Conservation (phyloP, 805 yeast species). For the Starmerella ratchasimensis region DNA sequence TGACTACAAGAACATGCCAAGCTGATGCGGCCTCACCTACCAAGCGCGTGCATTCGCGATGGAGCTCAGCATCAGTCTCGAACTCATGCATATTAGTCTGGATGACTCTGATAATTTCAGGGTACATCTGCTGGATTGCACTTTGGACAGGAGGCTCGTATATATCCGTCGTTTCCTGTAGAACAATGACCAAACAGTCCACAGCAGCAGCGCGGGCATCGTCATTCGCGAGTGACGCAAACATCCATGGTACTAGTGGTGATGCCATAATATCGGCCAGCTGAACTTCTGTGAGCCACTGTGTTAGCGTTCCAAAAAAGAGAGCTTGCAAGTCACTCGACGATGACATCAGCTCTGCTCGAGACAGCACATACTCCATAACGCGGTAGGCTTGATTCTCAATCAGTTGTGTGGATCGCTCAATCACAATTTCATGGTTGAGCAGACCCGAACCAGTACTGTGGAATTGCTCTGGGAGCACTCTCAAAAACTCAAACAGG, state of each 20-base stretch:
- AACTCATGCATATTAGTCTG: slow-evolving; percentile 7
- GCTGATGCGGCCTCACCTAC: slow-evolving; percentile 90
- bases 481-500: slow-evolving; percentile 59
- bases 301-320: slow-evolving; percentile 61
- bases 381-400: slow-evolving; percentile 56
- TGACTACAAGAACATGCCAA: slow-evolving; percentile 80
- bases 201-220: slow-evolving; percentile 70
- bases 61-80: slow-evolving; percentile 16
- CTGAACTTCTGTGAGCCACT: slow-evolving; percentile 85
- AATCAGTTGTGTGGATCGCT: slow-evolving; percentile 50
- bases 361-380: slow-evolving; percentile 40
- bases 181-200: slow-evolving; percentile 71
- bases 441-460: slow-evolving; percentile 57
- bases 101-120: slow-evolving; percentile 41
- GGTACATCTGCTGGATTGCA: slow-evolving; percentile 47
- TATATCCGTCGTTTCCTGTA: slow-evolving; percentile 70
- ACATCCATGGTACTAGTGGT: slow-evolving; percentile 55
- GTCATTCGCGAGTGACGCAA: slow-evolving; percentile 43
- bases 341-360: slow-evolving; percentile 30
- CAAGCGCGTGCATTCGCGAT: slow-evolving; percentile 32
- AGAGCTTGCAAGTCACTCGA: slow-evolving; percentile 23
- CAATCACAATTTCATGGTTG: slow-evolving; percentile 12
- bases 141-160: slow-evolving; percentile 32
- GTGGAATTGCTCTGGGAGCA: slow-evolving; percentile 84
- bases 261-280: slow-evolving; percentile 51